Evolutionary conservation across 805 yeast genomes (phyloP).

Genomic region (Monosporozyma siamensis): DNA sequence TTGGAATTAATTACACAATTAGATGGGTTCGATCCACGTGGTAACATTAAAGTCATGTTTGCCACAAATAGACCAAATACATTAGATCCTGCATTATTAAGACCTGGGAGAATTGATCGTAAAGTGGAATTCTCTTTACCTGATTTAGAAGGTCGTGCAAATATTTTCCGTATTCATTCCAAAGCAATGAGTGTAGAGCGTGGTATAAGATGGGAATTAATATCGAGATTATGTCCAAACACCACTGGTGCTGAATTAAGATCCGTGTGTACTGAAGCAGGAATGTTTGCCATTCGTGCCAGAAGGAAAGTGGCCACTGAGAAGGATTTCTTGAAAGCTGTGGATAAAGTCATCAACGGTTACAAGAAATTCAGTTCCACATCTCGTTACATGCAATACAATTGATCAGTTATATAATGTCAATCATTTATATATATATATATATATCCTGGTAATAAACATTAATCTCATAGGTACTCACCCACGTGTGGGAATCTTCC

Average conservation of each 20-base stretch:
- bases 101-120: slow-evolving; percentile 99
- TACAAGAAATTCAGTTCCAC: slow-evolving; percentile 96
- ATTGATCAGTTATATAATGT: slow-evolving; percentile 40
- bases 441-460: too few species aligned
- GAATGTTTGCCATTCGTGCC: slow-evolving; percentile 98
- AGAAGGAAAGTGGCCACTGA: slow-evolving; percentile 97
- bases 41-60: slow-evolving; percentile 98
- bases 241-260: slow-evolving; percentile 98
- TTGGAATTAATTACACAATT: slow-evolving; percentile 93
- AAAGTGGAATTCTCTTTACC: slow-evolving; percentile 96
- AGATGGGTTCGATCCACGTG: slow-evolving; percentile 98
- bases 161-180: slow-evolving; percentile 92
- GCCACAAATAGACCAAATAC: slow-evolving; percentile 99
- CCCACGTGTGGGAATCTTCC: too few species aligned
- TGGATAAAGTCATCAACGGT: slow-evolving; percentile 97
- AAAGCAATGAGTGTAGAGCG: slow-evolving; percentile 97
- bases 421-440: background rate
- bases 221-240: slow-evolving; percentile 94
- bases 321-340: slow-evolving; percentile 95
- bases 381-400: slow-evolving; percentile 97
- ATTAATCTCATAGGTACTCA: too few species aligned
- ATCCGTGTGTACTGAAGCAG: slow-evolving; percentile 98
- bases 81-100: slow-evolving; percentile 89
- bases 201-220: slow-evolving; percentile 96
- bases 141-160: slow-evolving; percentile 95